Evolutionary conservation across 495 filamentous ascomycete genomes (phyloP).

Genomic region (Cercophora newfieldiana): DNA sequence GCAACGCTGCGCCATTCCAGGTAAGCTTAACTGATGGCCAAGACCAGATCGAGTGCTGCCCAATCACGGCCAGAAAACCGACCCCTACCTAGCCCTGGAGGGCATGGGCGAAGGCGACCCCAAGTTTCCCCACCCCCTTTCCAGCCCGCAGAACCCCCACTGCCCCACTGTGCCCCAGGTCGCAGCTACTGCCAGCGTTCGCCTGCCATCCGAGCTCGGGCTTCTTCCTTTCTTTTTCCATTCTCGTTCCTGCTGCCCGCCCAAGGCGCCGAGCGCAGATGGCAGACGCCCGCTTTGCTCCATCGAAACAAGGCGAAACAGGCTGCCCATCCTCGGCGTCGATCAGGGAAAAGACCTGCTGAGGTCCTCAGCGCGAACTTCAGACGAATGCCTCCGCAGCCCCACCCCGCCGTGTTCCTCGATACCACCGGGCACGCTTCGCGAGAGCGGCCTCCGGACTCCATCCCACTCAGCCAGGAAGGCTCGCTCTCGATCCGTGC

Average conservation of each 20-base stretch:
- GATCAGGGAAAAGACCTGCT: constrained; percentile 41
- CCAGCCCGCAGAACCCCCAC: not conserved
- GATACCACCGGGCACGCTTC: constrained; percentile 1
- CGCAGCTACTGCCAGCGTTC: not conserved
- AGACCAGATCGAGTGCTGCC: constrained; percentile 1
- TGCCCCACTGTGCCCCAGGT: not conserved
- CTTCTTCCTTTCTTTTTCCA: not conserved
- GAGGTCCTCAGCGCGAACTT: constrained; percentile 15
- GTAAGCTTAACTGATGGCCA: constrained; percentile 21
- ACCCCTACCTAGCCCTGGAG: not conserved
- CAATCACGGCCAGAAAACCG: not conserved
- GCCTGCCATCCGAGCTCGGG: constrained; percentile 4
- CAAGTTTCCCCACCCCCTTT: not conserved
- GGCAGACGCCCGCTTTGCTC: constrained; percentile 13
- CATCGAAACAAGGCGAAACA: constrained; percentile 39
- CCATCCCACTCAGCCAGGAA: constrained; percentile 7
- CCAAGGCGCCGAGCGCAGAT: not conserved
- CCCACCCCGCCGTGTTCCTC: not conserved
- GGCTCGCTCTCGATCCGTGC: constrained; percentile 7
- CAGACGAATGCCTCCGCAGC: constrained; percentile 17
- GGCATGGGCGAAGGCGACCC: not conserved
- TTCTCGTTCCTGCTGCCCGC: not conserved
- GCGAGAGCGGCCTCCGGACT: constrained; percentile 16
- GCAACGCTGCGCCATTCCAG: constrained; percentile 10
- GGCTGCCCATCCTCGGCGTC: constrained; percentile 33